Base-by-base conservation (phyloP, 306 rosid genomes). In the Astragalus membranaceus region DNA sequence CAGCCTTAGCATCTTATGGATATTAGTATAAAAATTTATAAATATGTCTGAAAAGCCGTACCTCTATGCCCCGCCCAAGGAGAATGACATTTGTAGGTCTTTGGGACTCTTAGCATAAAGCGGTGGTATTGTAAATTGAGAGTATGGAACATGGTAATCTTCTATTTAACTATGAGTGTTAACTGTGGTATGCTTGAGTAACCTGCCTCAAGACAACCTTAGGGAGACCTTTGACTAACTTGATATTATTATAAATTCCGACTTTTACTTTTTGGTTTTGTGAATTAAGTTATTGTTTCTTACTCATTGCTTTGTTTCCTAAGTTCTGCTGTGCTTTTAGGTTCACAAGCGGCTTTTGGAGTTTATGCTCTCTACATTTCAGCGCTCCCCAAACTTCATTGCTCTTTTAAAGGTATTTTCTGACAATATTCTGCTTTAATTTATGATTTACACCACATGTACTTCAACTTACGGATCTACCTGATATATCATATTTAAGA, bases 291-390 rank as follows among this genome's bases (percentile, higher is more conserved):
- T 56, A 14, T 49, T 71, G 29, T 36, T 56, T 51, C 23, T 17
- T 67, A 26, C 46, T 16, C 5, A 67, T 35, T 30, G 51, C 68
- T 30, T 72, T 36, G 32, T 59, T 41, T 46, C 74, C 66, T 55
- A 59, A 65, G 49, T 65, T 78, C 13, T 42, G 35, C 4, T 53
- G 36, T 79, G 62, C 76, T 70, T 83, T 51, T 76, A 94, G 98
- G 94, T 88, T 62, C 92, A 82, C 5, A 90, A 91, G 63, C 88
- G 91, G 85, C 83, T 90, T 46, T 86, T 90, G 79, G 97, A 87
- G 80, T 94, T 94, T 78, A 78, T 90, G 85, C 97, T 90, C 58
- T 85, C 97, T 8, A 84, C 99, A 64, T 90, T 94, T 84, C 97
- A 84, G 82, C 89, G 80, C 14, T 87, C 88, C 61, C 99, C 97